Conservation (phyloP, 176 grass and related monocot species). For the Poa annua region DNA sequence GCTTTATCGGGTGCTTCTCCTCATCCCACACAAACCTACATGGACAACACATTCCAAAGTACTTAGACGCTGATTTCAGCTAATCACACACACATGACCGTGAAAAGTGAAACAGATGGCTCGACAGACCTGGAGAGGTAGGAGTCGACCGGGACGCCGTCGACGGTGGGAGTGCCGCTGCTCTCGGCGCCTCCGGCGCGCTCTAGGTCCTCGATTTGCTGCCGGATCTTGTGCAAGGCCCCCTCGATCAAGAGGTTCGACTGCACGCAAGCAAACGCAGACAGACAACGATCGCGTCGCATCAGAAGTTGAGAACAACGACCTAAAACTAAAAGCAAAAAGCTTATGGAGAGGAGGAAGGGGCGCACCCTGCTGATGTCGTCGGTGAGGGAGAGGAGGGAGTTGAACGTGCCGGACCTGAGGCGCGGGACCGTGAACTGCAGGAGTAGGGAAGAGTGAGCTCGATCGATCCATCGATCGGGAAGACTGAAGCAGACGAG, state of each 20-base stretch:
- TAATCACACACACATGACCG: neutral
- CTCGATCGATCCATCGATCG: neutral
- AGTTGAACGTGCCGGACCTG: conserved; percentile 76
- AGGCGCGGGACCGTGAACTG: conserved; percentile 81
- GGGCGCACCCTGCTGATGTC: conserved; percentile 73
- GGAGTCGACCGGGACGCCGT: conserved; percentile 89
- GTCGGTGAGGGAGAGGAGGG: conserved; percentile 85
- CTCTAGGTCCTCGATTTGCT: conserved; percentile 95
- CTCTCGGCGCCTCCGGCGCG: conserved; percentile 49
- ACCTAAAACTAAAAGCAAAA: neutral
- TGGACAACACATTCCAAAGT: neutral
- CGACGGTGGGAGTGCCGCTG: conserved; percentile 66
- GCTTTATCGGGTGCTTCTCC: conserved; percentile 76
- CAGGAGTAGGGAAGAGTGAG: neutral
- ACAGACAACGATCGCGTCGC: neutral
- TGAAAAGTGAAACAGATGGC: no score
- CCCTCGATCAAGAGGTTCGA: conserved; percentile 83
- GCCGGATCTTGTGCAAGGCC: conserved; percentile 81
- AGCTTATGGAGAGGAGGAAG: no score
- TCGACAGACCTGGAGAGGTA: conserved; percentile 74
- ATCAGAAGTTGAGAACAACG: neutral
- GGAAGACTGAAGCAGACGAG: neutral
- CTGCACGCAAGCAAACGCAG: conserved; percentile 36
- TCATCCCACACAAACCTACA: conserved; percentile 96
- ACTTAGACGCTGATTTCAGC: neutral